Percentiles rank a stretch among this genome's conserved stretches.
Evolutionary conservation across 371 early-diverging fungal species (phyloP).

Genomic region (Mucor piriformis): DNA sequence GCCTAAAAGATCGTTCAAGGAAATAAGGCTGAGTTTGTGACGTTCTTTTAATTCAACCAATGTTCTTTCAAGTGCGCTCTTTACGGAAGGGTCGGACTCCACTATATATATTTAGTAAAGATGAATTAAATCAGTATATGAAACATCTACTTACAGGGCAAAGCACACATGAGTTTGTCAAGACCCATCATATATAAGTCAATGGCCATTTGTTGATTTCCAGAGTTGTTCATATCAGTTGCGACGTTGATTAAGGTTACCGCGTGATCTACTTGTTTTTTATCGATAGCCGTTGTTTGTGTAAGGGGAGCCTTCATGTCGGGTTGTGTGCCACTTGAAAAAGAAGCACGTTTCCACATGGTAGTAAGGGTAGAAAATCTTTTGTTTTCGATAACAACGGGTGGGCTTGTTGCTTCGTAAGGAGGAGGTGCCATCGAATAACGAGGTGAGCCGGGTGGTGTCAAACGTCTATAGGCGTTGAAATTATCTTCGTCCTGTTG

Average conservation of each 20-base stretch:
- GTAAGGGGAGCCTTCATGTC: slow-evolving; percentile 8
- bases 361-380: slow-evolving; percentile 16
- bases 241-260: slow-evolving; percentile 51
- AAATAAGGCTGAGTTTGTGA: slow-evolving; percentile 20
- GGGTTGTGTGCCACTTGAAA: slow-evolving; percentile 2
- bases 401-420: slow-evolving; percentile 30
- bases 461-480: slow-evolving; percentile 3
- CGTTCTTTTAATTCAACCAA: slow-evolving; percentile 29
- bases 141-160: slow-evolving; percentile 46
- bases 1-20: slow-evolving; percentile 4
- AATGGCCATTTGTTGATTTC: slow-evolving; percentile 48
- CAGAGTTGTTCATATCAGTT: slow-evolving; percentile 47
- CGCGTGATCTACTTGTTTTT: slow-evolving; percentile 48
- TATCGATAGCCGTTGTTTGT: slow-evolving; percentile 29
- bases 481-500: slow-evolving; percentile 12
- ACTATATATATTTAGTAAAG: slow-evolving; percentile 31
- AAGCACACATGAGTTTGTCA: slow-evolving; percentile 49
- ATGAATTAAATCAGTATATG: not conserved
- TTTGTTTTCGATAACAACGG: slow-evolving; percentile 3
- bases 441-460: slow-evolving; percentile 20
- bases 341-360: slow-evolving; percentile 34
- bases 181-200: slow-evolving; percentile 58
- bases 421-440: slow-evolving; percentile 38
- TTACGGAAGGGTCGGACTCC: slow-evolving; percentile 49
- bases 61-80: slow-evolving; percentile 42